These are phyloP conservation scores for Tilletia horrida DNA, from an alignment of 1,284 basidiomycete genomes.

Conservation along the genomic window DNA sequence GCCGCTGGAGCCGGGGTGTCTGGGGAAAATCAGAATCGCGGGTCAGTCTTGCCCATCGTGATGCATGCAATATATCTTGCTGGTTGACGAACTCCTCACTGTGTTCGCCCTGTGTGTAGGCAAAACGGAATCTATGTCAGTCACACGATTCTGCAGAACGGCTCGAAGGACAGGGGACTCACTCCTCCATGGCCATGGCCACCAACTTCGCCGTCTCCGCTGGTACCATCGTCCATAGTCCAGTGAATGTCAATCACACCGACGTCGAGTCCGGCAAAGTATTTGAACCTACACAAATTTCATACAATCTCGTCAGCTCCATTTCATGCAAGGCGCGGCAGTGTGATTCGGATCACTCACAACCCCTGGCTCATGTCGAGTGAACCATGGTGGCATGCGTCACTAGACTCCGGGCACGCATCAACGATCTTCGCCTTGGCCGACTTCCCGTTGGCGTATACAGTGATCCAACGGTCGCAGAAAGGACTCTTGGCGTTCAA, in stretches of 20 bases:
- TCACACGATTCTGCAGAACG: too few species aligned
- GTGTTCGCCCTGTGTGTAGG: too few species aligned
- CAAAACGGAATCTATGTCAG: too few species aligned
- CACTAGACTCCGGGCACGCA: constrained; percentile 19
- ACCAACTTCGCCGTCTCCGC: background rate
- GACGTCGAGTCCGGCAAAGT: constrained; percentile 16
- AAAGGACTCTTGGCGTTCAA: background rate
- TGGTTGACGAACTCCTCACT: too few species aligned
- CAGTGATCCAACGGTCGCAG: constrained; percentile 22
- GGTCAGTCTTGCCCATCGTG: too few species aligned
- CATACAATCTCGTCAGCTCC: too few species aligned
- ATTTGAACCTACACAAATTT: constrained; percentile 14
- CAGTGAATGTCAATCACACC: constrained; percentile 22
- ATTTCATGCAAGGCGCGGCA: too few species aligned
- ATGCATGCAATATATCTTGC: too few species aligned
- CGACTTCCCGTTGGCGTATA: constrained; percentile 24
- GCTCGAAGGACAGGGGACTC: background rate
- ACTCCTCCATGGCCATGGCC: background rate
- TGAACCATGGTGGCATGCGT: constrained; percentile 17
- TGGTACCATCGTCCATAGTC: constrained; percentile 13
- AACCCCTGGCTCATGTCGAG: constrained; percentile 21
- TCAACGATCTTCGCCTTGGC: constrained; percentile 22
- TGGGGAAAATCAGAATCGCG: too few species aligned
- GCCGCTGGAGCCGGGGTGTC: too few species aligned
- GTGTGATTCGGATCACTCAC: too few species aligned